Percentiles rank a stretch among this genome's conserved stretches.
phyloP scores from a whole-genome alignment of 2,329 filamentous ascomycete genomes.

The Rugonectria rugulosa region DNA sequence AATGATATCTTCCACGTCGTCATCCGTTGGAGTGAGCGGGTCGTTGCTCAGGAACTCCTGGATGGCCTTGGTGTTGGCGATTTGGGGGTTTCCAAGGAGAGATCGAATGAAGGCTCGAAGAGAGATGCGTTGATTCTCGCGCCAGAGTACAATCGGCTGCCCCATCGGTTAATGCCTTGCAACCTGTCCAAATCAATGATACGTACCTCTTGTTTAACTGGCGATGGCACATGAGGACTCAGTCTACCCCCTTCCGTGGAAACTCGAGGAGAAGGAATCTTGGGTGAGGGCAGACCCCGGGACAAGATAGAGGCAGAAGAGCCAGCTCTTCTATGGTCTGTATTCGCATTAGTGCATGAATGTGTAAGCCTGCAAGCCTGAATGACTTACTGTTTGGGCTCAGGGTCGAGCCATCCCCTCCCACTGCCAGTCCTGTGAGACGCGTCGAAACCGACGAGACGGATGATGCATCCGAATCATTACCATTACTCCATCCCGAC shows the following conservation, averaged over 20 bases:
- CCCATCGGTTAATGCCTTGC: constrained; percentile 34
- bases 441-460: constrained; percentile 81
- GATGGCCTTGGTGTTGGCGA: constrained; percentile 84
- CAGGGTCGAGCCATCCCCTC: constrained; percentile 32
- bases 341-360: constrained; percentile 17
- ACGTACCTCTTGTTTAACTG: constrained; percentile 39
- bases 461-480: constrained; percentile 80
- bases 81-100: constrained; percentile 82
- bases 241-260: constrained; percentile 43
- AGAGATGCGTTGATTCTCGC: constrained; percentile 91
- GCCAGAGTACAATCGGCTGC: constrained; percentile 70
- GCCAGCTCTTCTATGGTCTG: constrained; percentile 36
- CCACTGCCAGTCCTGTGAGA: constrained; percentile 51
- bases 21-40: constrained; percentile 78
- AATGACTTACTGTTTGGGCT: constrained; percentile 36
- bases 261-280: constrained; percentile 40
- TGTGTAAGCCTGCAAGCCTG: neutral
- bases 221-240: constrained; percentile 35
- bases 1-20: constrained; percentile 83
- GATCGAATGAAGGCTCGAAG: constrained; percentile 89
- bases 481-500: constrained; percentile 60
- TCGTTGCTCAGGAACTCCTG: constrained; percentile 80
- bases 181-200: neutral
- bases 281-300: constrained; percentile 41
- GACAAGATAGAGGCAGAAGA: constrained; percentile 43